Conservation (phyloP, 78 protist genomes). For the Dictyostelium capitatum region DNA sequence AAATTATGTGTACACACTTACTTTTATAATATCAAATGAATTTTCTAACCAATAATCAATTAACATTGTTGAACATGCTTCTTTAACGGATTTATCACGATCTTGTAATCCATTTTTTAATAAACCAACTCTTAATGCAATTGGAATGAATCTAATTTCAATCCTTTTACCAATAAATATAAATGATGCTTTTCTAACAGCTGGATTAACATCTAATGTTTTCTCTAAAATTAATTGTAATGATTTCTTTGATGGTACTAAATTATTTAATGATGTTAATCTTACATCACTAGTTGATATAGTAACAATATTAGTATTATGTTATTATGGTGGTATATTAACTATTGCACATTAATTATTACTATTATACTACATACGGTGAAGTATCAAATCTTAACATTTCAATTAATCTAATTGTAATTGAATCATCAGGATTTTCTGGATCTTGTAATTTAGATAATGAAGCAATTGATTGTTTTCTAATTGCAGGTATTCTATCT, state of each 20-base stretch:
- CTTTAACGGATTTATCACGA: constrained; percentile 26
- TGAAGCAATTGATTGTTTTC: constrained; percentile 62
- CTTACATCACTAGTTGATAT: constrained; percentile 48
- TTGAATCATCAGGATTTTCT: constrained; percentile 6
- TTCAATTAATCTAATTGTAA: constrained; percentile 33
- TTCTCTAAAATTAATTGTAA: constrained; percentile 18
- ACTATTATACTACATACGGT: constrained; percentile 32
- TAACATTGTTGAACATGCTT: constrained; percentile 50
- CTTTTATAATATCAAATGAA: constrained; percentile 19
- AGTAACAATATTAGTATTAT: neutral
- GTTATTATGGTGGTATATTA: neutral
- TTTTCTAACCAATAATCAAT: constrained; percentile 45
- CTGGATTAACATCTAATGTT: constrained; percentile 33
- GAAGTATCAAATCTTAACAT: constrained; percentile 50
- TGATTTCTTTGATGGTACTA: constrained; percentile 45
- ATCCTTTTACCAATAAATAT: constrained; percentile 9
- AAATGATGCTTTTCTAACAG: constrained; percentile 47
- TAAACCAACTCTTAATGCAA: constrained; percentile 46
- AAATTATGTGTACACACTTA: too few species aligned
- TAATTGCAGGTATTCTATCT: constrained; percentile 24
- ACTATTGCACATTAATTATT: neutral
- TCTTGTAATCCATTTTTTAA: constrained; percentile 70
- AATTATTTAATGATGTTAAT: constrained; percentile 24
- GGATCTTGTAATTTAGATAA: constrained; percentile 44
- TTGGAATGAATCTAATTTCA: constrained; percentile 14